phyloP scores from a whole-genome alignment of 31 red algal genomes.

The Bonnemaisonia californica region DNA sequence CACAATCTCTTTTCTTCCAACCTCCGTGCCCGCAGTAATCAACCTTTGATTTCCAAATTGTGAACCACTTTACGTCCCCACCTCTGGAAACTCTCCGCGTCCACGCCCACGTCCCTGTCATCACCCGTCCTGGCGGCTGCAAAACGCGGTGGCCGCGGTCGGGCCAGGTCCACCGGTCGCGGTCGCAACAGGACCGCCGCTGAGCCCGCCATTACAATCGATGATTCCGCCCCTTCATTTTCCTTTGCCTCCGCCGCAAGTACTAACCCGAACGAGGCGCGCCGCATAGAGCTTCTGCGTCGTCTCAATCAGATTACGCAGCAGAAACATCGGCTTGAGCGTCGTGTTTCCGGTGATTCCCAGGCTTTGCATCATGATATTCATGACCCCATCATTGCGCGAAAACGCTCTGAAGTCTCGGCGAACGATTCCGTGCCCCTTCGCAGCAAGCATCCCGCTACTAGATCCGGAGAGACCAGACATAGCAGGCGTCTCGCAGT shows the following conservation, averaged over 20 bases:
- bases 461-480: neutral
- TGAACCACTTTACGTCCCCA: neutral
- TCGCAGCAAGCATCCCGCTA: neutral
- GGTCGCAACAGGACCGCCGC: conserved; percentile 29
- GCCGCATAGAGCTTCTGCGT: conserved; percentile 44
- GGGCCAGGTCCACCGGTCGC: conserved; percentile 38
- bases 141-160: conserved; percentile 45
- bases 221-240: neutral
- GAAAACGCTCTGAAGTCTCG: neutral
- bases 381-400: neutral
- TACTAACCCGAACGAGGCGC: conserved; percentile 28
- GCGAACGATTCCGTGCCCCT: neutral
- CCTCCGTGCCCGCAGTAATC: neutral
- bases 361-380: neutral
- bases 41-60: neutral
- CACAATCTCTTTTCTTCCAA: neutral
- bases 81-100: conserved; percentile 1
- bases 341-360: conserved; percentile 8
- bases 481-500: neutral
- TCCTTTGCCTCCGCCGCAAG: conserved; percentile 33
- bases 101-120: neutral
- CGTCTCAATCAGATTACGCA: conserved; percentile 56
- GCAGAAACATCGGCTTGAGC: conserved; percentile 30
- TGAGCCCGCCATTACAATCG: neutral
- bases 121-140: conserved; percentile 48